phyloP scores from a whole-genome alignment of 2,329 filamentous ascomycete genomes.

The Trichophyton verrucosum region DNA sequence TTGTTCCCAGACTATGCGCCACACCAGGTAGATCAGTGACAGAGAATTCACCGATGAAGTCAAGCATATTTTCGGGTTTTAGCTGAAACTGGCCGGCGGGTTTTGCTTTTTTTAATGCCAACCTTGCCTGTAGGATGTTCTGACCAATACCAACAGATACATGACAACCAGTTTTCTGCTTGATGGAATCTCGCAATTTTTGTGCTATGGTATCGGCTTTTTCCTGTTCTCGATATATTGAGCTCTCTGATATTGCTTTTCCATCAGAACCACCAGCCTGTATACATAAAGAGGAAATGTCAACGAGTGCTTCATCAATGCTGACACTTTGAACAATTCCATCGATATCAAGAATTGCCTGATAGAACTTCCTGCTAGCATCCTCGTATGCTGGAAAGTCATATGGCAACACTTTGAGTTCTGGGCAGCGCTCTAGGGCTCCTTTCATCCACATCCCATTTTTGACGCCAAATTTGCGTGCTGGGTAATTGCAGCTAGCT shows the following conservation, averaged over 20 bases:
- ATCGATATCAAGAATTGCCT: constrained; percentile 63
- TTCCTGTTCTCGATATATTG: constrained; percentile 63
- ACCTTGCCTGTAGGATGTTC: constrained; percentile 83
- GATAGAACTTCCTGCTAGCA: constrained; percentile 77
- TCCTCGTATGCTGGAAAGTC: constrained; percentile 93
- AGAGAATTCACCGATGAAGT: constrained; percentile 62
- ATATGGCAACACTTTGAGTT: constrained; percentile 82
- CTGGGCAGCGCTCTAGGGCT: constrained; percentile 69
- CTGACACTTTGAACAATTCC: constrained; percentile 91
- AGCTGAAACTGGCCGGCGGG: constrained; percentile 87
- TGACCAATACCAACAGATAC: constrained; percentile 87
- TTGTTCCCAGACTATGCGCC: constrained; percentile 77
- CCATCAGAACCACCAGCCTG: constrained; percentile 55
- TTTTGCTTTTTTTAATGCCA: constrained; percentile 82
- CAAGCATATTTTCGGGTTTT: constrained; percentile 64
- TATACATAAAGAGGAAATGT: constrained; percentile 62
- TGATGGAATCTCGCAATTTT: constrained; percentile 55
- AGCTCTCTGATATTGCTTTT: constrained; percentile 51
- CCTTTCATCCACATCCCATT: constrained; percentile 99
- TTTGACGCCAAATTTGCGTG: constrained; percentile 72
- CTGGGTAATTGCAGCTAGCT: constrained; percentile 92
- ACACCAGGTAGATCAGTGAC: constrained; percentile 81
- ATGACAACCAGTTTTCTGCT: constrained; percentile 63
- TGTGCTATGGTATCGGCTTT: constrained; percentile 61
- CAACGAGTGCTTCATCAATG: constrained; percentile 85